A percentile compares a stretch with the other conserved stretches of the same genome.
Conservation (phyloP, 164 flowering plant genomes). For the Stephania yunnanensis region DNA sequence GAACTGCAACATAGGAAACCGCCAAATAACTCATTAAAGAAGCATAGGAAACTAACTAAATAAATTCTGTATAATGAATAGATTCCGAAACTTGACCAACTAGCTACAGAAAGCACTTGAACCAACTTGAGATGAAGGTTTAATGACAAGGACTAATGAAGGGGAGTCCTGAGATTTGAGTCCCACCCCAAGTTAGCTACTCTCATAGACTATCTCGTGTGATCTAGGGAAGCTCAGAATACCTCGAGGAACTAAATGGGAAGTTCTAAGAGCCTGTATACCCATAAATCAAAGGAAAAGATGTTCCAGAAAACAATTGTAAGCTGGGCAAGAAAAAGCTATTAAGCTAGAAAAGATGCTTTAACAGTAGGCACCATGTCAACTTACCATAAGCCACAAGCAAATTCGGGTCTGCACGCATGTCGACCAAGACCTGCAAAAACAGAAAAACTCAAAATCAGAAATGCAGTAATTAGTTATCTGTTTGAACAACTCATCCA, state of each 20-base stretch:
- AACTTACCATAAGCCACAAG: constrained; percentile 82
- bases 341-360: background rate
- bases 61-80: background rate
- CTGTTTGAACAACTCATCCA: background rate
- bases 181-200: no score
- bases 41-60: background rate
- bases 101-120: no score
- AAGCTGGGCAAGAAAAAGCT: background rate
- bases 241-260: no score
- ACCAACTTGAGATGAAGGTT: no score
- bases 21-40: background rate
- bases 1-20: constrained; percentile 44
- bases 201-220: no score
- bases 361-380: background rate
- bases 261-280: no score
- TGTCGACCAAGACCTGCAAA: constrained; percentile 86
- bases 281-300: no score
- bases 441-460: constrained; percentile 1
- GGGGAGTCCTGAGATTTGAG: no score
- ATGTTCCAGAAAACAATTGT: background rate
- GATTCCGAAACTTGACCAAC: background rate
- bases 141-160: no score
- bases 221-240: no score
- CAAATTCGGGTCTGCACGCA: constrained; percentile 65
- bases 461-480: background rate